Conservation (phyloP, 306 rosid species). For the Rosa multiflora region DNA sequence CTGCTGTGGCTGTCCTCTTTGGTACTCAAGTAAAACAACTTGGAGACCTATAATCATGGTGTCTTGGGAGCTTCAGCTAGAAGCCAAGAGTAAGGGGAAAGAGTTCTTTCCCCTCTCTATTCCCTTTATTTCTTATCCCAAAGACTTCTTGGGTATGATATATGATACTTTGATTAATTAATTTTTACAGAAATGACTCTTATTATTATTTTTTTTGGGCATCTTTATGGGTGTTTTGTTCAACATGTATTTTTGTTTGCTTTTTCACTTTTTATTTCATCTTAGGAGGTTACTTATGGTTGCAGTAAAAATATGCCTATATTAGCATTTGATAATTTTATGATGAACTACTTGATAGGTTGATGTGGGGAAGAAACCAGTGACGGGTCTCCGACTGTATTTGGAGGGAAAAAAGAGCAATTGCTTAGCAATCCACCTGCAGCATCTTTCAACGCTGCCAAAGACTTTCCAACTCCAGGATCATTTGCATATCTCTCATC, state of each 20-base stretch:
- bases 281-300: not conserved
- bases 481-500: slow-evolving; percentile 30
- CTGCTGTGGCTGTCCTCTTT: not conserved
- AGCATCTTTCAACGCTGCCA: slow-evolving; percentile 83
- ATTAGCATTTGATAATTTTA: not conserved
- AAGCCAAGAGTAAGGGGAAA: not conserved
- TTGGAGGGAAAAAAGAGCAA: slow-evolving; percentile 83
- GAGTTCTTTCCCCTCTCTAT: not conserved
- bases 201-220: not conserved
- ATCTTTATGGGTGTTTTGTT: not conserved
- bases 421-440: slow-evolving; percentile 81
- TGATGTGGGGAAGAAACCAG: slow-evolving; percentile 74
- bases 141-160: not conserved
- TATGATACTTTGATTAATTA: not conserved
- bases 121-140: not conserved
- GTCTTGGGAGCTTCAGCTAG: not conserved
- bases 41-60: not conserved
- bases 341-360: slow-evolving; percentile 45
- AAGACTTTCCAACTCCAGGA: slow-evolving; percentile 57
- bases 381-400: slow-evolving; percentile 81
- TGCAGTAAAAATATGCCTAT: not conserved
- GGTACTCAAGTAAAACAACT: not conserved
- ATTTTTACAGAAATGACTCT: not conserved
- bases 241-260: not conserved
- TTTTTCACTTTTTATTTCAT: not conserved